Percentiles rank a stretch among this genome's conserved stretches.
Conservation (phyloP, 768 basidiomycete genomes). For the Boletus fagicola region DNA sequence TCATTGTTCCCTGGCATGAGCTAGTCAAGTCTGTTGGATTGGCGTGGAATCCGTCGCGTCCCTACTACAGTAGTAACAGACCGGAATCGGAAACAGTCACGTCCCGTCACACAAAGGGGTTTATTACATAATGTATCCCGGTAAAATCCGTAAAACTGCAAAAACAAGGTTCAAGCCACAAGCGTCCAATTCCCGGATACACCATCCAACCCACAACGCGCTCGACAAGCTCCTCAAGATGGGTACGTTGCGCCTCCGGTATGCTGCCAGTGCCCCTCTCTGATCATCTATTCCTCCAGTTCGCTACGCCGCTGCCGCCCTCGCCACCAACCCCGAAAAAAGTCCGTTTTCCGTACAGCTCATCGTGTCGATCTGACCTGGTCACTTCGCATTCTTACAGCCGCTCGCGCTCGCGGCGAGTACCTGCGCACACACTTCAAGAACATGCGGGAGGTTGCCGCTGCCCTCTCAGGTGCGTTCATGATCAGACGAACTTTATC, state of each 20-base stretch:
- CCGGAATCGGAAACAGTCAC: background rate
- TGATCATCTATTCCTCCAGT: constrained; percentile 46
- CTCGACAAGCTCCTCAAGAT: constrained; percentile 54
- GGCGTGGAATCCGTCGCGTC: too few relatives aligned
- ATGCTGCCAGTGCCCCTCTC: constrained; percentile 7
- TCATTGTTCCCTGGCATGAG: constrained; percentile 33
- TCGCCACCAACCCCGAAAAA: constrained; percentile 93
- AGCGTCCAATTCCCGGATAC: constrained; percentile 48
- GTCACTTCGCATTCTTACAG: constrained; percentile 40
- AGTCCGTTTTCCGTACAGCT: constrained; percentile 49
- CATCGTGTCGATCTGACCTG: constrained; percentile 8
- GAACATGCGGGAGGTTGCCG: constrained; percentile 99
- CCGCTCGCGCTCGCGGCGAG: constrained; percentile 90
- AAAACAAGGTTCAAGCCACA: constrained; percentile 35
- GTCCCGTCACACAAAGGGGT: background rate
- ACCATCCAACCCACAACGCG: constrained; percentile 46
- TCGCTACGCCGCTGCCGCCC: constrained; percentile 89
- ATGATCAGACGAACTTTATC: background rate
- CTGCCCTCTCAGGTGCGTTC: constrained; percentile 81
- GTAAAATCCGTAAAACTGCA: constrained; percentile 30
- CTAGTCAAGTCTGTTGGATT: background rate
- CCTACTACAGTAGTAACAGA: too few relatives aligned
- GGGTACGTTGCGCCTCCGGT: constrained; percentile 49
- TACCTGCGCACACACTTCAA: constrained; percentile 99
- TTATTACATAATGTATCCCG: constrained; percentile 7